Conservation (phyloP, 106 monocot species). For the Vanilla planifolia region DNA sequence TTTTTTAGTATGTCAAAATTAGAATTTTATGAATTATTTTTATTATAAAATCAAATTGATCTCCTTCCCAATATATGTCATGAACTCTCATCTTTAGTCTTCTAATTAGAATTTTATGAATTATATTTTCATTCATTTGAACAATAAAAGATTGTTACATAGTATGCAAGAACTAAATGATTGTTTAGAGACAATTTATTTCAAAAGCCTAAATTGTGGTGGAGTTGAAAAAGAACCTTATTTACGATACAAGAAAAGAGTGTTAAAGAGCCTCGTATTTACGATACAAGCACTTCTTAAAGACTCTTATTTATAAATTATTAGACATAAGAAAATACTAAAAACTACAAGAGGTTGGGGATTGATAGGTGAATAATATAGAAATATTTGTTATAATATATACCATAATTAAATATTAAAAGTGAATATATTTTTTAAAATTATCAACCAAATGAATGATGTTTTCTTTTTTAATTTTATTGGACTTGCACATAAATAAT, state of each 20-base stretch:
- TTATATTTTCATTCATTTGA: background rate
- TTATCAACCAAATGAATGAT: too few relatives aligned
- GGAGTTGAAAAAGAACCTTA: background rate
- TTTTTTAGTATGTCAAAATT: too few relatives aligned
- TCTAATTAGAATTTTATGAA: background rate
- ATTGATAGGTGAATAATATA: conserved; percentile 21
- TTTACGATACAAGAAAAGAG: conserved; percentile 2
- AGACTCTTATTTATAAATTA: background rate
- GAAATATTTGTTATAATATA: too few relatives aligned
- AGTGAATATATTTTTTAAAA: too few relatives aligned
- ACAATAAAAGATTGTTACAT: conserved; percentile 9
- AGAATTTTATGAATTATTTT: too few relatives aligned
- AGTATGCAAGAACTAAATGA: conserved; percentile 14
- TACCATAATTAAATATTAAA: too few relatives aligned
- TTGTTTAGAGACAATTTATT: background rate
- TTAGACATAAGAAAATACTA: background rate
- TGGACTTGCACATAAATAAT: conserved; percentile 23
- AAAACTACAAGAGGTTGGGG: too few relatives aligned
- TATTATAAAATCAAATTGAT: too few relatives aligned
- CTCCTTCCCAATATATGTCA: too few relatives aligned
- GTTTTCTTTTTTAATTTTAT: background rate
- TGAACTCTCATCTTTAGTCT: too few relatives aligned
- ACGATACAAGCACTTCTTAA: background rate
- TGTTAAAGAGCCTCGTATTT: conserved; percentile 8
- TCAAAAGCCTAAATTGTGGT: conserved; percentile 9